Evolutionary conservation across 768 basidiomycete genomes (phyloP), one percentile per base, ranked within the genome.

Genomic region (Udeniomyces megalosporus): DNA sequence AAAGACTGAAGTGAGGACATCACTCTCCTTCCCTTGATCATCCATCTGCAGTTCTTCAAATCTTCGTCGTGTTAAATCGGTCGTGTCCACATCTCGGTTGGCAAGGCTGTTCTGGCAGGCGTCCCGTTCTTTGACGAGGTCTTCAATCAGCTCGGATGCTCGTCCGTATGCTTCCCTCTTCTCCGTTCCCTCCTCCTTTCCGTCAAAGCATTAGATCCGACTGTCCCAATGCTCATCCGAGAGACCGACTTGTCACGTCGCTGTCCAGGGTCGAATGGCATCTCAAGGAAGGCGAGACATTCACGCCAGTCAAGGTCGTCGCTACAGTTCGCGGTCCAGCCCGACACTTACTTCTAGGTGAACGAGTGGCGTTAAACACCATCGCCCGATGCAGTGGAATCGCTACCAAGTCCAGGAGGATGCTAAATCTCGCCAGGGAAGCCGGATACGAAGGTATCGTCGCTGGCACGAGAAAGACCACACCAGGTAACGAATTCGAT

Each of bases 401-500:
- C 67, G 93, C 93, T 20, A 93, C 90, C 31, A 85, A 86, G 91
- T 92, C 69, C 31, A 84, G 84, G 69, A 77, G 75, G 57, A 81
- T 92, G 71, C 82, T 84, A 68, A 85, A 88, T 69, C 77, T 88
- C 20, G 91, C 92, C 2, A 74, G 80, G 60, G 77, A 79, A 17
- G 82, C 80, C 64, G 91, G 90, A 0, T 97, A 84, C 76, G 79
- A 81, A 58, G 93, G 93, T 4, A 82, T 84, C 66, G 80, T 99
- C 61, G 93, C 93, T 22, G 93, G 93, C 15, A 99, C 93, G 28
- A 79, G 93, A 63, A 99, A 99, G 78, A 99, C 93, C 0, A 97
- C 93, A 1, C 93, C 93, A 34, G 90, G 85, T 80, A 66, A 28
- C 66, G 17, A 42, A 8, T 42, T 42, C 38, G 17, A n/a, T n/a